Conservation (phyloP, 1,139 yeast species). For the Taphrina flavorubra region DNA sequence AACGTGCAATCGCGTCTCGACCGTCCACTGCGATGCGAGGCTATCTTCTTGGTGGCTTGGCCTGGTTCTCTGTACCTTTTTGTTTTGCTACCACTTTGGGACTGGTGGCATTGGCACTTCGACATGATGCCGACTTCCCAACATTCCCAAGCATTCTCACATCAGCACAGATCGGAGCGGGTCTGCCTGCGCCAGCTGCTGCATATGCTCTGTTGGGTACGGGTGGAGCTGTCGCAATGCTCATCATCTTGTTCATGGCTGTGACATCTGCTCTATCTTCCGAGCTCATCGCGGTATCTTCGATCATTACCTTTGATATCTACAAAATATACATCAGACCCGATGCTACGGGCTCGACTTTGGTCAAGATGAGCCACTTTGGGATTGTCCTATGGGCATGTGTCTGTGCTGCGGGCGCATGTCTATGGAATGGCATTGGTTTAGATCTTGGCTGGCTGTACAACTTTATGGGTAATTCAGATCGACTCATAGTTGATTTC, state of each 20-base stretch:
- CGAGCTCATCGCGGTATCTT: conserved; percentile 59
- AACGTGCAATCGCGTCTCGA: conserved; percentile 56
- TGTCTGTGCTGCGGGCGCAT: conserved; percentile 36
- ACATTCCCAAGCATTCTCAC: conserved; percentile 52
- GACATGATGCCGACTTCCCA: conserved; percentile 51
- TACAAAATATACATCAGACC: conserved; percentile 58
- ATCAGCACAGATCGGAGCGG: conserved; percentile 51
- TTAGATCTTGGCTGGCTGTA: conserved; percentile 54
- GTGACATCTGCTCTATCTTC: conserved; percentile 60
- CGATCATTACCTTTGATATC: conserved; percentile 58
- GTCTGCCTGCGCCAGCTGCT: conserved; percentile 57
- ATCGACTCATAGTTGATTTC: not conserved
- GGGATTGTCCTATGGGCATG: conserved; percentile 32
- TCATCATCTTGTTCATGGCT: conserved; percentile 59
- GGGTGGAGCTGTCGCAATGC: conserved; percentile 56
- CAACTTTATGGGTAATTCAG: conserved; percentile 50
- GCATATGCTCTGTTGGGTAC: conserved; percentile 57
- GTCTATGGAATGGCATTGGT: conserved; percentile 53
- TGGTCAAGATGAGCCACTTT: conserved; percentile 51
- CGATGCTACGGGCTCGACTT: conserved; percentile 55
- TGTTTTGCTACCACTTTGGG: conserved; percentile 55
- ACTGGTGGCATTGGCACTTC: conserved; percentile 53
- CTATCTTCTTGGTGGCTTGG: conserved; percentile 55
- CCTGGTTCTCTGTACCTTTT: conserved; percentile 56
- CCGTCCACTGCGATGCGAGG: conserved; percentile 53